These are phyloP conservation scores for Magnaporthiopsis rhizophila DNA, from an alignment of 2,329 filamentous ascomycete genomes.

Conservation along the genomic window DNA sequence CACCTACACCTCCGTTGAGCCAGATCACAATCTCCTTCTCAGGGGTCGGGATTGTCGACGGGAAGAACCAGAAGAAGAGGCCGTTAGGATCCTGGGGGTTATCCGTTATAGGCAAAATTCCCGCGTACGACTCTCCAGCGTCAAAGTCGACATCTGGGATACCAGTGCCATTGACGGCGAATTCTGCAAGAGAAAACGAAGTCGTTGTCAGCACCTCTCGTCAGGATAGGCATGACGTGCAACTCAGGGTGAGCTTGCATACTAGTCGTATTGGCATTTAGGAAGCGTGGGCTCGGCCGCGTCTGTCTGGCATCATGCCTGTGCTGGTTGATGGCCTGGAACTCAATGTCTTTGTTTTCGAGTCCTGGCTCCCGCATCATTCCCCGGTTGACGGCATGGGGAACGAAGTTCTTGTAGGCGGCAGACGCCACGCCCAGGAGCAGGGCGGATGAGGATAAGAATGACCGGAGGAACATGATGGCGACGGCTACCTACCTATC, in stretches of 20 bases:
- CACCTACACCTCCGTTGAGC: conserved; percentile 39
- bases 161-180: conserved; percentile 50
- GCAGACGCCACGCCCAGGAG: neutral
- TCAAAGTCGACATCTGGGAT: conserved; percentile 62
- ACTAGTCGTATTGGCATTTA: conserved; percentile 4
- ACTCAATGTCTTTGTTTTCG: neutral
- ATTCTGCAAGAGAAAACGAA: conserved; percentile 32
- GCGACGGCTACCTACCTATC: neutral
- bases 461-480: neutral
- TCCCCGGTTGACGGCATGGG: neutral
- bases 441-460: neutral
- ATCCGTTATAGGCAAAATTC: conserved; percentile 46
- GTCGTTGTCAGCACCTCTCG: neutral
- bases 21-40: conserved; percentile 52
- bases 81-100: conserved; percentile 32
- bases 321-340: neutral
- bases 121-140: conserved; percentile 54
- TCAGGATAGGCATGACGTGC: neutral
- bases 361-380: neutral
- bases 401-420: neutral
- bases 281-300: neutral
- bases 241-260: neutral
- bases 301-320: neutral
- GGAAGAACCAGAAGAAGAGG: conserved; percentile 59
- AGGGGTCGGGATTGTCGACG: conserved; percentile 37